Evolutionary conservation across 2,329 filamentous ascomycete genomes (phyloP).

Genomic region (Parastagonospora avenae): DNA sequence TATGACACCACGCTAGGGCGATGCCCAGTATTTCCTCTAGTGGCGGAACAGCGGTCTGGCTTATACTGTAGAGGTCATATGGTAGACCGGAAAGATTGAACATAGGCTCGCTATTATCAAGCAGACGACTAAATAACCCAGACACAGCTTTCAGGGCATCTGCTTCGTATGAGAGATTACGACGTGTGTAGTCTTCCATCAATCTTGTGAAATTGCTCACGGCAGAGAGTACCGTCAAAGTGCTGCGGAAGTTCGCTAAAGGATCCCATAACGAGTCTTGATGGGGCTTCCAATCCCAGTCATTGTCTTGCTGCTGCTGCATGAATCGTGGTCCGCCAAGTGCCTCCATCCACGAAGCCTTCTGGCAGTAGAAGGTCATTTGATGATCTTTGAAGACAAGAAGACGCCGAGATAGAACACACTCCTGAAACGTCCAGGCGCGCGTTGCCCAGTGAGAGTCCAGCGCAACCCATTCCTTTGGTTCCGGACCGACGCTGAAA

Average conservation of each 20-base stretch:
- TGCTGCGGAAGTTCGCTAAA: not conserved
- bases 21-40: not conserved
- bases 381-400: not conserved
- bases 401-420: not conserved
- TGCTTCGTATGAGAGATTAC: not conserved
- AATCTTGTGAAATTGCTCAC: not conserved
- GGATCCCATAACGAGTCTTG: not conserved
- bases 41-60: not conserved
- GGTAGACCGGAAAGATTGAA: not conserved
- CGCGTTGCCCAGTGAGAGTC: not conserved
- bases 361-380: not conserved
- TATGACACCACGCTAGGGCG: too few relatives aligned
- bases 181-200: not conserved
- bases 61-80: not conserved
- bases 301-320: not conserved
- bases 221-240: not conserved
- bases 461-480: not conserved
- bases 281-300: not conserved
- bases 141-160: not conserved
- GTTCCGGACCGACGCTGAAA: not conserved
- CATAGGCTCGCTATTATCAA: not conserved
- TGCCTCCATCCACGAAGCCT: not conserved
- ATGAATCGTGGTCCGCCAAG: not conserved
- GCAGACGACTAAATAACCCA: not conserved
- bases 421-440: not conserved